Conservation (phyloP, 305 asterid species). For the Striga hermonthica region DNA sequence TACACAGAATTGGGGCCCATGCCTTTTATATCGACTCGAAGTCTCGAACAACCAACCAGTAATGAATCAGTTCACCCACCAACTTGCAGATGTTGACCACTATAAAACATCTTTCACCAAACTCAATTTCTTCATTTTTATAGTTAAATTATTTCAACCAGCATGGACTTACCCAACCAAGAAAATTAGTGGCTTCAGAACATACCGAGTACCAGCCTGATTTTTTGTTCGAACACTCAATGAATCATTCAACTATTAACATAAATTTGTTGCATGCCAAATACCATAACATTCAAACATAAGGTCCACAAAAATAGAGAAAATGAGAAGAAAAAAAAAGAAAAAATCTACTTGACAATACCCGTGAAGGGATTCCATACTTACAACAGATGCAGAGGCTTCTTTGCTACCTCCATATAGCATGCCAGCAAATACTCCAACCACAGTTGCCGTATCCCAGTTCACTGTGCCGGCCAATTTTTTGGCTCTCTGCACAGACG, state of each 20-base stretch:
- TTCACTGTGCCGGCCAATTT: conserved; percentile 71
- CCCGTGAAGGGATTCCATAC: conserved; percentile 28
- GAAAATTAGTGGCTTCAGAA: conserved; percentile 1
- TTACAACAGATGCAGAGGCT: conserved; percentile 93
- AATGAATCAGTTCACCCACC: not conserved
- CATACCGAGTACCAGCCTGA: not conserved
- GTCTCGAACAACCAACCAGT: not conserved
- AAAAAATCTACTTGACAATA: not conserved
- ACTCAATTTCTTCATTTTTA: not conserved
- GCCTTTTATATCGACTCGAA: not conserved
- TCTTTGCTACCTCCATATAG: conserved; percentile 94
- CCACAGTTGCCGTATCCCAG: conserved; percentile 84
- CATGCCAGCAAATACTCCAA: conserved; percentile 90
- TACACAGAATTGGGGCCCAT: not conserved
- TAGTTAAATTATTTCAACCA: not conserved
- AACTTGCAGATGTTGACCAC: not conserved
- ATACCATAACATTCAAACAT: conserved; percentile 2
- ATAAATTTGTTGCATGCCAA: not conserved
- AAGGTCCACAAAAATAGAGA: not conserved
- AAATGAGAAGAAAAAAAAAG: not conserved
- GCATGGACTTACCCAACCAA: not conserved
- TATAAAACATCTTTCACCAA: not conserved
- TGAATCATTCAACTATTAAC: not conserved
- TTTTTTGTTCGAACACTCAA: not conserved
- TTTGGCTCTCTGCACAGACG: conserved; percentile 38